Evolutionary conservation across 257 asterid genomes (phyloP).

Genomic region (Ophiorrhiza pumila): DNA sequence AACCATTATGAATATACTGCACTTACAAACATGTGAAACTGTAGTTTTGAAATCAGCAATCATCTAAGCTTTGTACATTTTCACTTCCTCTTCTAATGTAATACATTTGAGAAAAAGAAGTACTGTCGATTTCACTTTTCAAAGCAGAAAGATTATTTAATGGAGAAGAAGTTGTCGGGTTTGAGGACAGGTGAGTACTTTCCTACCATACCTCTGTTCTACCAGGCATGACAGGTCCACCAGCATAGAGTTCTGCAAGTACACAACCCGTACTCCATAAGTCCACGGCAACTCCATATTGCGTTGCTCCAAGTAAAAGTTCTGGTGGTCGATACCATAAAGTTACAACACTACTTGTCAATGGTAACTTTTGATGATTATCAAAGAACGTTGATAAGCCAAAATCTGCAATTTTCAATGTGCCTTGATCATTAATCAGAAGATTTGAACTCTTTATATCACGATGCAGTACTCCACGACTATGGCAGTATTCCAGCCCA

Average conservation of each 20-base stretch:
- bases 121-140: neutral
- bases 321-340: constrained; percentile 99
- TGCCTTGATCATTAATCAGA: constrained; percentile 63
- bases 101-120: neutral
- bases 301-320: constrained; percentile 77
- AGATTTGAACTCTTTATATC: constrained; percentile 92
- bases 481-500: constrained; percentile 83
- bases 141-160: neutral
- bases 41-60: neutral
- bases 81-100: neutral
- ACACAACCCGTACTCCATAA: constrained; percentile 93
- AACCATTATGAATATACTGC: too few relatives aligned
- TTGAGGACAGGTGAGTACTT: too few relatives aligned
- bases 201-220: constrained; percentile 97
- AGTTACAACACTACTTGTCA: constrained; percentile 94
- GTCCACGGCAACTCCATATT: constrained; percentile 83
- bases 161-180: neutral
- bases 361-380: constrained; percentile 43
- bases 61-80: neutral
- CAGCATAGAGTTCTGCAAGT: constrained; percentile 77
- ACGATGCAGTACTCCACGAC: constrained; percentile 73
- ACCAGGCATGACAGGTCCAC: constrained; percentile 92
- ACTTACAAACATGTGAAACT: neutral
- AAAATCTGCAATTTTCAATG: constrained; percentile 89
- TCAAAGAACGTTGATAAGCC: constrained; percentile 79